Conservation (phyloP, 352 stramenopile genomes). For the Globisporangium nunn region DNA sequence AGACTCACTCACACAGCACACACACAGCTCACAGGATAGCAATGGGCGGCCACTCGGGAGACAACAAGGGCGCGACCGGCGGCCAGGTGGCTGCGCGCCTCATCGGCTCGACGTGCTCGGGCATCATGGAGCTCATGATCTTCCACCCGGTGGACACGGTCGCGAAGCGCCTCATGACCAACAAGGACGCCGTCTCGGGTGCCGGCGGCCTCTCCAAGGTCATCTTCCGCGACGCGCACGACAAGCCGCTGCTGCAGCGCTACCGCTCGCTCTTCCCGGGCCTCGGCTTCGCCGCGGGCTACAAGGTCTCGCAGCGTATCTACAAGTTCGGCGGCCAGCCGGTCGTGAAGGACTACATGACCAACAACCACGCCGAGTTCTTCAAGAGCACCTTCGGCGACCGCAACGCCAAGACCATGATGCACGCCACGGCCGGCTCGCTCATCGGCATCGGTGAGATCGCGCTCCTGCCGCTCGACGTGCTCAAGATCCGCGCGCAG, state of each 20-base stretch:
- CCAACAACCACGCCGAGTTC: constrained; percentile 74
- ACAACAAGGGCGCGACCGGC: constrained; percentile 32
- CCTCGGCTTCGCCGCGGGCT: constrained; percentile 91
- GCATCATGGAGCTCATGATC: constrained; percentile 91
- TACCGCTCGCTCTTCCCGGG: constrained; percentile 88
- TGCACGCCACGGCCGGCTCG: constrained; percentile 88
- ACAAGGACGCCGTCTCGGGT: constrained; percentile 60
- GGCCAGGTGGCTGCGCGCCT: constrained; percentile 71
- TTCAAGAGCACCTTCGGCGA: constrained; percentile 90
- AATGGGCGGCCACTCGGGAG: constrained; percentile 43
- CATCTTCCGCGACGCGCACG: constrained; percentile 86
- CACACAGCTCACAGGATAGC: constrained; percentile 2
- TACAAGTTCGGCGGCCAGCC: constrained; percentile 97
- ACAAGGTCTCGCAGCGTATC: constrained; percentile 95
- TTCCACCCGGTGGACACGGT: constrained; percentile 95
- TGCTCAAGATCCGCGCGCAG: constrained; percentile 96
- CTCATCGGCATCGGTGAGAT: constrained; percentile 95
- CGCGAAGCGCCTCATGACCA: constrained; percentile 93
- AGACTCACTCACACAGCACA: constrained; percentile 5
- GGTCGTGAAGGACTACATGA: constrained; percentile 91
- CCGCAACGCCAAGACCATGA: constrained; percentile 90
- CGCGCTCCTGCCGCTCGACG: constrained; percentile 91
- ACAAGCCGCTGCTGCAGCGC: constrained; percentile 70
- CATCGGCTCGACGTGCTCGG: constrained; percentile 87
- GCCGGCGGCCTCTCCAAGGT: constrained; percentile 57